These are phyloP conservation scores for Podospora pseudopauciseta DNA, from an alignment of 495 filamentous ascomycete species.

Conservation along the genomic window DNA sequence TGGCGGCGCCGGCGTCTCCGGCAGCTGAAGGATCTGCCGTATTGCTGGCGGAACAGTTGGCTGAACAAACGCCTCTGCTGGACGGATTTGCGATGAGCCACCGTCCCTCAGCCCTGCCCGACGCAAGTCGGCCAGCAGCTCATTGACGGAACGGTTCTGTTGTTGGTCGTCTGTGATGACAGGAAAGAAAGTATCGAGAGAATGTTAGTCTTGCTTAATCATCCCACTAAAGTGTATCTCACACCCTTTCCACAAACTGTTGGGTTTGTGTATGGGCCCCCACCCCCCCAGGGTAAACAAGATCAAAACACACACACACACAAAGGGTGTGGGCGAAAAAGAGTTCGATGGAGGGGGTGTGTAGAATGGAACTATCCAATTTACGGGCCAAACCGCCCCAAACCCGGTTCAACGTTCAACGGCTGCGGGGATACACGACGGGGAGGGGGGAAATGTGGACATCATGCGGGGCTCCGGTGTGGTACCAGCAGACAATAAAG, in stretches of 20 bases:
- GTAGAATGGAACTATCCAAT: background rate
- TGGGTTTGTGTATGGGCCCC: too few species aligned
- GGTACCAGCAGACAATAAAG: background rate
- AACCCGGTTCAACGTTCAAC: background rate
- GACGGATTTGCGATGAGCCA: background rate
- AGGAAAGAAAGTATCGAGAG: background rate
- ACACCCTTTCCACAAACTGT: too few species aligned
- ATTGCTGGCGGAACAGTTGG: conserved; percentile 49
- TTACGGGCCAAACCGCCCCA: background rate
- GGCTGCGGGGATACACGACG: background rate
- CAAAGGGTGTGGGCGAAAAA: background rate
- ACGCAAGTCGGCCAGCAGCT: conserved; percentile 48
- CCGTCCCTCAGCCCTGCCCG: conserved; percentile 21
- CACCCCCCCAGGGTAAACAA: background rate
- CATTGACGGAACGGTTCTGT: conserved; percentile 43
- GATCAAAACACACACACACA: background rate
- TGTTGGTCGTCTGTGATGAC: background rate
- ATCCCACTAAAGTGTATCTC: background rate
- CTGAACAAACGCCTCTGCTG: background rate
- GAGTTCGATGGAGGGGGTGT: background rate
- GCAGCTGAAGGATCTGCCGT: conserved; percentile 61
- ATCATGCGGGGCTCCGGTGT: background rate
- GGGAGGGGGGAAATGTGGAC: background rate
- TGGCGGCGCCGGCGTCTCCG: conserved; percentile 63
- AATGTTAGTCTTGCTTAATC: background rate